phyloP scores from a whole-genome alignment of 2,329 filamentous ascomycete species.

The Torrubiella hemipterigena region DNA sequence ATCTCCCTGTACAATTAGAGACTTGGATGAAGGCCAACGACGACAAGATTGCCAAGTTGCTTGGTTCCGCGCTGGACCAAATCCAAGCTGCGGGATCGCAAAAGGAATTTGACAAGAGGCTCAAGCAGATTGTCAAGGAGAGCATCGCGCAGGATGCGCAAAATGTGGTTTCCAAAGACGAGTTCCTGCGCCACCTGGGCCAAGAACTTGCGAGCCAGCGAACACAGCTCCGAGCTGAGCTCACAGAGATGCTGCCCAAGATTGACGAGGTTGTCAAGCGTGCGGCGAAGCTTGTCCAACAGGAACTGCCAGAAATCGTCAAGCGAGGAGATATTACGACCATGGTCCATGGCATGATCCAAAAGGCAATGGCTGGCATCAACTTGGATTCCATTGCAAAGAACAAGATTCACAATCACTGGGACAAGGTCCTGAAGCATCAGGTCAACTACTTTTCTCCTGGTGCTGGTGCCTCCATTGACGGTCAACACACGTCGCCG shows the following conservation, averaged over 20 bases:
- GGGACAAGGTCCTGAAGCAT: conserved; percentile 30
- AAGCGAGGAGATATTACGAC: conserved; percentile 25
- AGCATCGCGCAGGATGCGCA: conserved; percentile 20
- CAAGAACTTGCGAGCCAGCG: conserved; percentile 25
- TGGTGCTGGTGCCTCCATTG: conserved; percentile 54
- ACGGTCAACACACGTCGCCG: conserved; percentile 45
- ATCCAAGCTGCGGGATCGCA: conserved; percentile 20
- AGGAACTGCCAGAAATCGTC: conserved; percentile 18
- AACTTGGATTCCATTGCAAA: conserved; percentile 34
- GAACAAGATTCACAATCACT: conserved; percentile 32
- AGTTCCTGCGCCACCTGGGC: conserved; percentile 33
- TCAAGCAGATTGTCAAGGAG: conserved; percentile 24
- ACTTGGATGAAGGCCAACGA: conserved; percentile 41
- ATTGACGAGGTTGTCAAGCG: conserved; percentile 20
- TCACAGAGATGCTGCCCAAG: conserved; percentile 23
- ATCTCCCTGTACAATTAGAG: conserved; percentile 32
- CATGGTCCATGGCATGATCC: conserved; percentile 28
- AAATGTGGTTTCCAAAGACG: conserved; percentile 30
- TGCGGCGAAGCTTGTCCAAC: conserved; percentile 15
- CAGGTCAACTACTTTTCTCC: conserved; percentile 64
- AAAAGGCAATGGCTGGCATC: conserved; percentile 29
- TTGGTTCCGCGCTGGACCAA: conserved; percentile 20
- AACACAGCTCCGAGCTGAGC: conserved; percentile 25
- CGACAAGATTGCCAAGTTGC: conserved; percentile 18
- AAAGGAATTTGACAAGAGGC: conserved; percentile 18